Evolutionary conservation across 495 filamentous ascomycete species (phyloP).

Genomic region (Xylaria longipes): DNA sequence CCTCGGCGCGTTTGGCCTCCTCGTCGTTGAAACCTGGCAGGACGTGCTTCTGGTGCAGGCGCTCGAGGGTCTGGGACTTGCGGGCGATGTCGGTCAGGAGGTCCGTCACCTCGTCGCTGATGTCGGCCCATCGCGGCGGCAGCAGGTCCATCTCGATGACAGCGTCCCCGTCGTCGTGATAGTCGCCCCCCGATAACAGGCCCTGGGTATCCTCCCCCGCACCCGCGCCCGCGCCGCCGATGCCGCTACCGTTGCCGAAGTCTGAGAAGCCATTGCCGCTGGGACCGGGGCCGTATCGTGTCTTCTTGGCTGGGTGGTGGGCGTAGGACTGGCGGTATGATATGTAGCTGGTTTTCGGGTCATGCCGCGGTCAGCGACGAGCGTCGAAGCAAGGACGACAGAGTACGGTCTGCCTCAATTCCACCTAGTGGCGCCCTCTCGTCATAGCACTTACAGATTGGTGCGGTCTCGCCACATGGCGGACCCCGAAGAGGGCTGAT

Average conservation of each 20-base stretch:
- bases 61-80: slow-evolving; percentile 84
- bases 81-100: slow-evolving; percentile 78
- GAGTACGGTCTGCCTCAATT: too few relatives aligned
- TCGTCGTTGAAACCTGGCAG: slow-evolving; percentile 97
- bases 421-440: neutral
- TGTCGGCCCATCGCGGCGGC: slow-evolving; percentile 93
- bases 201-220: slow-evolving; percentile 78
- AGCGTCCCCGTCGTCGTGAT: slow-evolving; percentile 86
- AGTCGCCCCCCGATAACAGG: slow-evolving; percentile 81
- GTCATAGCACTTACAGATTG: slow-evolving; percentile 73
- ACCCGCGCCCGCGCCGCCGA: slow-evolving; percentile 45
- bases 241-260: slow-evolving; percentile 47
- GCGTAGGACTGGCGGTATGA: slow-evolving; percentile 98
- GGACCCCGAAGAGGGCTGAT: slow-evolving; percentile 49
- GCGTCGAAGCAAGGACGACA: neutral
- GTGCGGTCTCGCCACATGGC: slow-evolving; percentile 98
- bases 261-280: slow-evolving; percentile 73
- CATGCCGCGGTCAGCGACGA: neutral
- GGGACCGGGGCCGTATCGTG: slow-evolving; percentile 65
- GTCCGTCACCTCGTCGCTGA: slow-evolving; percentile 91
- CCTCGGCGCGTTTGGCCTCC: slow-evolving; percentile 79
- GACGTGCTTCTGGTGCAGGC: slow-evolving; percentile 95
- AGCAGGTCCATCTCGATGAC: slow-evolving; percentile 98
- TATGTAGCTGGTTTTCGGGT: slow-evolving; percentile 72
- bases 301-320: slow-evolving; percentile 89